Evolutionary conservation across 495 filamentous ascomycete species (phyloP).

Genomic region (Elaphomyces granulatus): DNA sequence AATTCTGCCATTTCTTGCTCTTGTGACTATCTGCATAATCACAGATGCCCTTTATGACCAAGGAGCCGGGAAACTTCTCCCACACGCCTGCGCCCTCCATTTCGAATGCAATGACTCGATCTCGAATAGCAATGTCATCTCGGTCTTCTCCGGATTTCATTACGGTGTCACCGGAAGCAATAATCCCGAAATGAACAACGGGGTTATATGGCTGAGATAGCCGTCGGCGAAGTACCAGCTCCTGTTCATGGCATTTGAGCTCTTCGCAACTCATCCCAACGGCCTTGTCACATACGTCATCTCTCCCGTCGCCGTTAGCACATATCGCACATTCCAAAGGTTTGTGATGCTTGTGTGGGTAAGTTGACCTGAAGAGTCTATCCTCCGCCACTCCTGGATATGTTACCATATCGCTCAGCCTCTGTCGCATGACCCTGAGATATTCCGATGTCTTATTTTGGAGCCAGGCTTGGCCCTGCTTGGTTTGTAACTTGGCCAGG

Average conservation of each 20-base stretch:
- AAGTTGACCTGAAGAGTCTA: conserved; percentile 13
- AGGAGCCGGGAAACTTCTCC: conserved; percentile 20
- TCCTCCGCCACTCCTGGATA: conserved; percentile 16
- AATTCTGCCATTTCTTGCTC: conserved; percentile 25
- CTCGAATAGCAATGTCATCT: conserved; percentile 8
- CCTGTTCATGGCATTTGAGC: too few species aligned
- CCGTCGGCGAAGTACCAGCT: too few species aligned
- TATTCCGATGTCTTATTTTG: conserved; percentile 4
- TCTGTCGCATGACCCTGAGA: conserved; percentile 3
- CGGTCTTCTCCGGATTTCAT: conserved; percentile 18
- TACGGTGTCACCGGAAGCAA: conserved; percentile 16
- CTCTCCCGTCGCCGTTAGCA: too few species aligned
- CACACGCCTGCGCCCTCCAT: conserved; percentile 31
- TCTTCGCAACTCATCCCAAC: too few species aligned
- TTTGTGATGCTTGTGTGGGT: conserved; percentile 23
- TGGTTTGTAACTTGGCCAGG: conserved; percentile 11
- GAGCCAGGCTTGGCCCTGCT: conserved; percentile 6
- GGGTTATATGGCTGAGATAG: too few species aligned
- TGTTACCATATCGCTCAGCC: conserved; percentile 3
- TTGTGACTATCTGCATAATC: conserved; percentile 32
- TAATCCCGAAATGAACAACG: conserved; percentile 3
- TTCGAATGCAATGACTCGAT: conserved; percentile 24
- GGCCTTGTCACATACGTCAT: too few species aligned
- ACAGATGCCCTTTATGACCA: conserved; percentile 28
- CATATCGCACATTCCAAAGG: too few species aligned